Evolutionary conservation across 2,329 filamentous ascomycete species (phyloP), one percentile per base, ranked within the genome.

Genomic region (Huntiella decipiens): DNA sequence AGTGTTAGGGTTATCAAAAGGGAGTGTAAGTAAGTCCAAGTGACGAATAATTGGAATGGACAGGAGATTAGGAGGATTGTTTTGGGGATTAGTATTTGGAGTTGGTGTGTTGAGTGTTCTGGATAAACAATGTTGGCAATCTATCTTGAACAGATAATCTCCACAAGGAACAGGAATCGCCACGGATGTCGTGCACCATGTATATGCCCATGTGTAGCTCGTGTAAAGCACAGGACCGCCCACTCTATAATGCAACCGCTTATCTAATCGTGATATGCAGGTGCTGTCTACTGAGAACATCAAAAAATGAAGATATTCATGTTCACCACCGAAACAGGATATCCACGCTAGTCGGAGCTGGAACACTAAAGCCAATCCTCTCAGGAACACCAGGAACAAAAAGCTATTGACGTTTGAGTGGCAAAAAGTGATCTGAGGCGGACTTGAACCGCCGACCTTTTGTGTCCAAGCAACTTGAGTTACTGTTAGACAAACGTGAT

Each of bases 361-460:
- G 11, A 41, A 31, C 6, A 19, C 19, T 41, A 28, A 31, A 7
- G 6, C 10, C 10, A 11, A 31, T n/a, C 12, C 11, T 28, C 12
- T 8, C 11, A 6, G 7, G 12, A 12, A 19, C 39, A 4, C 19
- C 31, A 28, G 31, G 19, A 31, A 41, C 12, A 28, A 28, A 3
- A 31, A n/a, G 4, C 16, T 31, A 33, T 41, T 41, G 19, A 17
- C 5, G 5, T 12, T 17, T 17, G 15, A 19, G 19, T 17, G 15
- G 34, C 38, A 40, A 17, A 40, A 15, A 28, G n/a, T 39, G 38
- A 39, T 39, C 38, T 39, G 38, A 39, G 38, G 38, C 38, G 15
- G 38, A 39, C 38, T 39, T 39, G 38, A 39, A 39, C 38, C 38
- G 38, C 38, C 38, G 38, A 39, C 38, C 38, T 39, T 39, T 39